These are phyloP conservation scores for Aspergillus fischeri DNA, from an alignment of 2,329 filamentous ascomycete genomes.

Conservation along the genomic window DNA sequence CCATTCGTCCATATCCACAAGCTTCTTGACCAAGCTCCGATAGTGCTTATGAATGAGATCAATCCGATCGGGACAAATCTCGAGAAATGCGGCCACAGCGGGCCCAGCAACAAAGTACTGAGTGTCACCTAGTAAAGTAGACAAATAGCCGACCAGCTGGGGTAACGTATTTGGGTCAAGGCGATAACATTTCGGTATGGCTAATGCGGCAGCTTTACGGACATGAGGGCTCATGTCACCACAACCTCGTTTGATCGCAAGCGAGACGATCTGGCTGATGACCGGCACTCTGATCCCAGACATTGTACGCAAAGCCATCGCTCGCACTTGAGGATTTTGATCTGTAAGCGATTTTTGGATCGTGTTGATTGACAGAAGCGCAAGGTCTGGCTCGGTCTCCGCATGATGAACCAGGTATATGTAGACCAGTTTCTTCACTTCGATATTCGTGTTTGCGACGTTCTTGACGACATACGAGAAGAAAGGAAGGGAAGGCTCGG, in stretches of 20 bases:
- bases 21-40: slow-evolving; percentile 74
- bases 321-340: slow-evolving; percentile 81
- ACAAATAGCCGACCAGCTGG: slow-evolving; percentile 77
- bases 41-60: slow-evolving; percentile 92
- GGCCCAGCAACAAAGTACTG: slow-evolving; percentile 97
- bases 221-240: slow-evolving; percentile 95
- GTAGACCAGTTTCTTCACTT: slow-evolving; percentile 97
- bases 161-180: slow-evolving; percentile 82
- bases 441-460: slow-evolving; percentile 85
- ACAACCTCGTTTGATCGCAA: slow-evolving; percentile 90
- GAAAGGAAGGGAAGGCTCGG: slow-evolving; percentile 82
- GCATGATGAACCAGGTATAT: slow-evolving; percentile 97
- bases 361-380: slow-evolving; percentile 94
- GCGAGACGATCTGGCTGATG: slow-evolving; percentile 93
- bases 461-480: slow-evolving; percentile 99
- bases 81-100: slow-evolving; percentile 82
- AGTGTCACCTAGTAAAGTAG: slow-evolving; percentile 75
- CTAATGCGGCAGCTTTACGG: slow-evolving; percentile 84
- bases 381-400: slow-evolving; percentile 91
- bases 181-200: slow-evolving; percentile 93
- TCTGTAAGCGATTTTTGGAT: slow-evolving; percentile 98
- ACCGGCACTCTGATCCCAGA: slow-evolving; percentile 94
- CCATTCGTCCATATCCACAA: slow-evolving; percentile 99
- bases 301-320: slow-evolving; percentile 93
- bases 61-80: slow-evolving; percentile 80